Base-by-base conservation (phyloP, 2,329 filamentous ascomycete genomes). In the Myotisia sp. region DNA sequence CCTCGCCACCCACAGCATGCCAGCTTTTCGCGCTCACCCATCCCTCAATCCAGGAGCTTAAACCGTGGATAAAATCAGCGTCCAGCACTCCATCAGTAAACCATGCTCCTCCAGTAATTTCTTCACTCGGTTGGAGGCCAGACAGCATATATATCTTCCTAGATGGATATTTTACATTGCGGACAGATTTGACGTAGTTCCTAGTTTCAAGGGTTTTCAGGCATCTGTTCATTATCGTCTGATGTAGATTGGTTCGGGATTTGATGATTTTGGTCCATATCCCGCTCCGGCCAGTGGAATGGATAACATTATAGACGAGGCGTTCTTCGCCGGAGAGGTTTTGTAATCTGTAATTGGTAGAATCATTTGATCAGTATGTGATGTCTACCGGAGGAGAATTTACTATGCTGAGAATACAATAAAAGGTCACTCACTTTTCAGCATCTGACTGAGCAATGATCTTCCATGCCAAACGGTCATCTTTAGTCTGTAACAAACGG, bases 131-230 rank as follows among this genome's bases (percentile, higher is more conserved):
- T 7, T 76, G 74, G 40, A 98, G 71, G 42, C 78, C 77, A 35
- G 78, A 74, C 50, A 93, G 77, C 69, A 98, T 92, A 67, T 90
- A 98, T 71, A 92, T 93, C 61, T 92, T 93, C 53, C 90, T 80
- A 45, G 78, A 81, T 18, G 84, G 83, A 51, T 81, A 78, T 60
- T 92, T 85, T 58, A 92, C 85, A 56, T 79, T 90, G 61, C 87
- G 90, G 61, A 95, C 85, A 38, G 77, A 75, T 49, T 81, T 80
- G 55, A 98, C 85, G 53, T 92, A 75, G 22, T 76, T 74, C 54
- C 84, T 86, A 24, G 68, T 63, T 56, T 92, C 81, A 41, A 98
- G 74, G 42, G 77, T 74, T 62, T 92, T 93, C 46, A 95, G 68
- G 18, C 76, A 76, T 48, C 79, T 79, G 47, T 80, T 81, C 47